Base-by-base conservation (phyloP, 345 rosid species). In the Kernera saxatilis region DNA sequence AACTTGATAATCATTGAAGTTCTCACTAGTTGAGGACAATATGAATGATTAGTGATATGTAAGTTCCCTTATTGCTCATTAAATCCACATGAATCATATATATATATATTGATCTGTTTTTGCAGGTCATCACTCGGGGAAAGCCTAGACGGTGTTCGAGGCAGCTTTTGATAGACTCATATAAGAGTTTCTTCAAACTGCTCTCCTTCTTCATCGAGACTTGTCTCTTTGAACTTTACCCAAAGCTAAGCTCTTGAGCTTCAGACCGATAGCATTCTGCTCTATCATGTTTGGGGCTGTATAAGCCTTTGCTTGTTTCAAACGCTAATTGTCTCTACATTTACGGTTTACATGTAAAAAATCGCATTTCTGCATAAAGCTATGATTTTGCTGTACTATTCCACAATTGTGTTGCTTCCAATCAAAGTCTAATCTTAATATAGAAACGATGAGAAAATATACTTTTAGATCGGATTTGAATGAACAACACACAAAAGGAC, bases 91-190 rank as follows among this genome's bases (percentile, higher is more conserved):
- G 14, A 22, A 26, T 40, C 70, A 52, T 60, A 11, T 48, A 1
- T 19, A 15, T 3, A 29, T n/a, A 9, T 21, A 23, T 14, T 17
- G 0, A 51, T 59, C 17, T 75, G 53, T 39, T 43, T 54, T 29
- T 58, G 73, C 62, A 79, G 79, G 62, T 44, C 71, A 32, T 79
- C 76, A 6, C 58, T 74, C 25, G 79, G 79, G 44, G 79, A 70
- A 66, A 79, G 69, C 71, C 25, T 78, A 23, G 78, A 69, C 0
- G 78, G 75, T 62, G 75, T 78, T 25, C 74, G 71, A 8, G 81
- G 78, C 57, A 60, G 52, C 60, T 78, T 73, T 35, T 60, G 48
- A 74, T 59, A 15, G 39, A 59, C 23, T 35, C 63, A 30, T 17
- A 30, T 8, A 22, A 18, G 9, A 27, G 12, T 56, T 13, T 64